Evolutionary conservation across 345 rosid genomes (phyloP), one percentile per base, ranked within the genome.

Genomic region (Lagerstroemia speciosa): DNA sequence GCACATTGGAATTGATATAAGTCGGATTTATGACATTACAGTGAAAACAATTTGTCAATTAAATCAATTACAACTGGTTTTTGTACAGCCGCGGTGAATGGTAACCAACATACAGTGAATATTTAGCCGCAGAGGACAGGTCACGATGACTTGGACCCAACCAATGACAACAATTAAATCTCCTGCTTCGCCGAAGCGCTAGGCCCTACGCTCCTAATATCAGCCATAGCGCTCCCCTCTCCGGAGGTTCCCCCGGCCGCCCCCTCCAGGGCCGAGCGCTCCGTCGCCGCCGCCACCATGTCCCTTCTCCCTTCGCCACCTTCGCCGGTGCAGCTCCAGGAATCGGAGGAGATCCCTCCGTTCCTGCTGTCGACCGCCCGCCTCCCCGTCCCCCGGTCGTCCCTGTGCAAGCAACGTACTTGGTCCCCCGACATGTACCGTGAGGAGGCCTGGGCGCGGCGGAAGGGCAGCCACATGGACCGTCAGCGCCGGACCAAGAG

Each of bases 371-470:
- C 75, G 27, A n/a, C n/a, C 34, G 43, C 40, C 22, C 69, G 64
- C 19, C 68, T 50, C 5, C 45, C 53, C 0, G 61, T 64, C 0
- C 76, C 81, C 24, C 63, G 70, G 20, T 63, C 80, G 14, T 77
- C 91, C 34, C 88, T 93, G 34, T 73, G 67, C 43, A 93, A 93
- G 65, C 96, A 91, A 40, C 85, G 76, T 71, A 89, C 97, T 1
- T 89, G 94, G 98, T 93, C 98, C 1, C 94, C 98, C 20, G 98
- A 91, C 75, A 75, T 86, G 12, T 78, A 71, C 76, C 79, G 98
- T 40, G 91, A 93, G 6, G 94, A 91, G 82, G 96, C 87, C 16
- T 93, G 98, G 98, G 82, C 77, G 6, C 75, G 84, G 73, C 85
- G 96, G 65, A 90, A 86, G 30, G 89, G 87, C 3, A 79, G 67